Conservation (phyloP, 176 grass and related monocot species). For the Carex littledalei region DNA sequence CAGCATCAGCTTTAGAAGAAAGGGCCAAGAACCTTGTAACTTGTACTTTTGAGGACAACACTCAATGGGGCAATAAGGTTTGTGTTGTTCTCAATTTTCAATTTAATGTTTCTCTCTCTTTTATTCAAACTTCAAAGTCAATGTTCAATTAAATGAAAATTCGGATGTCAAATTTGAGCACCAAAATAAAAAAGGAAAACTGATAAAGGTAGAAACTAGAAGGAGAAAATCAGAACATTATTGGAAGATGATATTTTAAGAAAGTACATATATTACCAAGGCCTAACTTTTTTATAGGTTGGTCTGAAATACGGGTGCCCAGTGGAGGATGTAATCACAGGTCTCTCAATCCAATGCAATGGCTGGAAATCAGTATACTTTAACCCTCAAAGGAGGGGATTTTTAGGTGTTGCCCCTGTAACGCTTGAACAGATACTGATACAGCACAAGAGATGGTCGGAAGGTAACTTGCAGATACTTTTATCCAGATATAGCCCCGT, state of each 20-base stretch:
- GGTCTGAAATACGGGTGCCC: conserved; percentile 39
- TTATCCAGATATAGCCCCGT: conserved; percentile 63
- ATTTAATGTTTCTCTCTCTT: not conserved
- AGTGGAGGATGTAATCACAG: conserved; percentile 43
- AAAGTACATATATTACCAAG: not conserved
- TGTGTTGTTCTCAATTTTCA: not conserved
- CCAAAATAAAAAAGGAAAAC: not conserved
- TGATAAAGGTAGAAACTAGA: not conserved
- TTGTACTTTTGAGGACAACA: conserved; percentile 34
- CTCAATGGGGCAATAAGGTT: conserved; percentile 41
- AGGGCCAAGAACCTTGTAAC: conserved; percentile 24
- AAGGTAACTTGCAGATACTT: conserved; percentile 46
- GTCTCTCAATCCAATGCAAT: conserved; percentile 38
- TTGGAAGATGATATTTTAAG: not conserved
- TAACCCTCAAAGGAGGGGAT: conserved; percentile 13
- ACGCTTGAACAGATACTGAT: conserved; percentile 58
- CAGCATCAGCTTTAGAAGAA: not conserved
- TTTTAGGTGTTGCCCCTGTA: conserved; percentile 38
- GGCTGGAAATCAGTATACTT: conserved; percentile 41
- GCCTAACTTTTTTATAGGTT: conserved; percentile 3
- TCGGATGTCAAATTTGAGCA: not conserved
- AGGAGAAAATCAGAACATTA: not conserved
- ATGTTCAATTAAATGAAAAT: not conserved
- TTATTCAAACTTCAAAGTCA: not conserved
- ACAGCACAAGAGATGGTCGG: conserved; percentile 86